phyloP scores from a whole-genome alignment of 2,329 filamentous ascomycete genomes.

The Cephalotrichum gorgonifer region DNA sequence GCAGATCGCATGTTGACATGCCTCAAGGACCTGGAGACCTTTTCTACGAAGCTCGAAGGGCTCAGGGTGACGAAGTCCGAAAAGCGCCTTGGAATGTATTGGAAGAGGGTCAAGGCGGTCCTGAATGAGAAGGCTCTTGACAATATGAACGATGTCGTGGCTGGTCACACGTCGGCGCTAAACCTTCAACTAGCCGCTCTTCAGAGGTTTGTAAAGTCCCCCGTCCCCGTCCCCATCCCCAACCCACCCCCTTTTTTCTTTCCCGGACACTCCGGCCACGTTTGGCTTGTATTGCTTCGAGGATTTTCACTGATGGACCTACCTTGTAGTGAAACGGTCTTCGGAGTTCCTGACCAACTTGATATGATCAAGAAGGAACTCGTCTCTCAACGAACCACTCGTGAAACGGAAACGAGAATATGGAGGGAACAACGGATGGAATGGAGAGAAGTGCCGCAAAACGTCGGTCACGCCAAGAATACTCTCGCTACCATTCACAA shows the following conservation, averaged over 20 bases:
- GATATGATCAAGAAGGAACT: neutral
- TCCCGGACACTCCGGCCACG: neutral
- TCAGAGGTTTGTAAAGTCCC: neutral
- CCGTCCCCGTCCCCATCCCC: too few species aligned
- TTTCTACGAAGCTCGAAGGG: conserved; percentile 1
- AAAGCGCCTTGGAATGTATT: neutral
- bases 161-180: neutral
- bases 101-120: neutral
- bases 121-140: neutral
- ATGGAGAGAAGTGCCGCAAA: neutral
- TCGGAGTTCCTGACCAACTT: neutral
- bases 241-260: too few species aligned
- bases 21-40: neutral
- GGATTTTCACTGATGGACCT: neutral
- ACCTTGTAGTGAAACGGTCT: neutral
- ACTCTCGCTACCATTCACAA: neutral
- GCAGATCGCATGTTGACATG: neutral
- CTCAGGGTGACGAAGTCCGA: neutral
- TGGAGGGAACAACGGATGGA: neutral
- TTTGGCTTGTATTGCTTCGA: neutral
- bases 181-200: neutral
- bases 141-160: neutral
- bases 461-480: neutral
- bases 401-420: neutral
- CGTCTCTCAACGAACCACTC: neutral